phyloP scores from a whole-genome alignment of 352 stramenopile genomes.

The Phytophthora tubulina region DNA sequence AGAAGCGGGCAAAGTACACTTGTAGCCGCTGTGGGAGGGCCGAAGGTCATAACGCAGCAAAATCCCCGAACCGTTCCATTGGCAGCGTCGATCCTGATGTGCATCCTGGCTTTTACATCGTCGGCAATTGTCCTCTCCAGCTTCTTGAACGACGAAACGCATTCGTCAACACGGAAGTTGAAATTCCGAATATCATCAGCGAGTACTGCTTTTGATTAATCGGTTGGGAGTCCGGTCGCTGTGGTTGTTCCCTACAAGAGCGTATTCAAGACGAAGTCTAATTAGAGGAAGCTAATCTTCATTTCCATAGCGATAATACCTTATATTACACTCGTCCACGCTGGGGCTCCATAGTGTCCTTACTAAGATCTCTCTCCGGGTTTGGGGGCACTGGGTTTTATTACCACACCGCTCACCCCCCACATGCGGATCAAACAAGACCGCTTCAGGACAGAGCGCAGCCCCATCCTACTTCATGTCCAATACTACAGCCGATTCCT shows the following conservation, averaged over 20 bases:
- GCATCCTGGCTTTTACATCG: background rate
- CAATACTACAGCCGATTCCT: too few relatives aligned
- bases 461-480: too few relatives aligned
- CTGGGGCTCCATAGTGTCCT: background rate
- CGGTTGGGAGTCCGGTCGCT: background rate
- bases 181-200: conserved; percentile 1
- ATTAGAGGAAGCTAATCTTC: conserved; percentile 2
- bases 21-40: background rate
- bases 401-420: too few relatives aligned
- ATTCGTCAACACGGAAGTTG: background rate
- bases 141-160: background rate
- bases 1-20: background rate
- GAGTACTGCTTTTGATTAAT: conserved; percentile 7
- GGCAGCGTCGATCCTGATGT: background rate
- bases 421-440: conserved; percentile 6
- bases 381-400: conserved; percentile 8
- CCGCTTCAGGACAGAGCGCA: too few relatives aligned
- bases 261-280: conserved; percentile 1
- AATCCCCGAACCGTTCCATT: background rate
- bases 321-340: background rate
- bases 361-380: background rate
- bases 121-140: background rate
- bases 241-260: conserved; percentile 1
- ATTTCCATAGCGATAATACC: background rate
- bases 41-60: background rate